phyloP scores from a whole-genome alignment of 192 early-diverging fungal genomes.

The Neocallimastix lanati region DNA sequence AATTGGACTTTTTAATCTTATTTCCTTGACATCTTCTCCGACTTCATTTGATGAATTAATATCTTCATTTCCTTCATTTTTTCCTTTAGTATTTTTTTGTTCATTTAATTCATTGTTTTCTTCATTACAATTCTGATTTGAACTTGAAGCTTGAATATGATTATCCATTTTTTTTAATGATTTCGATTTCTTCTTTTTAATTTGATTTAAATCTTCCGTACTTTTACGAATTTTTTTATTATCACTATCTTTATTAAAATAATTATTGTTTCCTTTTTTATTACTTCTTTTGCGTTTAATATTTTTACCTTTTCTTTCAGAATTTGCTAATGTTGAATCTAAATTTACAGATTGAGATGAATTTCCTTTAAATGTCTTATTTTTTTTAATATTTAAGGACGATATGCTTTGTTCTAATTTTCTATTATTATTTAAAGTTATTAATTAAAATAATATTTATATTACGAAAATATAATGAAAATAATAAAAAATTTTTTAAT shows the following conservation, averaged over 20 bases:
- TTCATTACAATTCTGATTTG: not conserved
- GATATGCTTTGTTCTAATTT: no score
- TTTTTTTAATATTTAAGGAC: no score
- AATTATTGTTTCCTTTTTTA: not conserved
- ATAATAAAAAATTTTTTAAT: not conserved
- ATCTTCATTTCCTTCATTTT: not conserved
- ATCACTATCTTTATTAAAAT: not conserved
- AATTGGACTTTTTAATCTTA: not conserved
- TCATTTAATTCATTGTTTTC: not conserved
- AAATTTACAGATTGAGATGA: not conserved
- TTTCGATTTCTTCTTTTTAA: not conserved
- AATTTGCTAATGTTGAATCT: not conserved
- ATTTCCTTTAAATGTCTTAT: no score
- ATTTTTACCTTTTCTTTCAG: not conserved
- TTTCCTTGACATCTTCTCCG: not conserved
- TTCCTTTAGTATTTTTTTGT: not conserved
- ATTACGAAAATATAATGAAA: no score
- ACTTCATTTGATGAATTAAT: not conserved
- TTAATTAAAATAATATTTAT: no score
- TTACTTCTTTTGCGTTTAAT: not conserved
- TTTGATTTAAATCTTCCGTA: not conserved
- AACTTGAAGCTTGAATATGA: not conserved
- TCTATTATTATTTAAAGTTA: no score
- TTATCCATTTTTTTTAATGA: not conserved
- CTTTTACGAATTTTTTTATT: not conserved